Base-by-base conservation (phyloP, 2,329 filamentous ascomycete genomes). In the Monilinia fructigena region DNA sequence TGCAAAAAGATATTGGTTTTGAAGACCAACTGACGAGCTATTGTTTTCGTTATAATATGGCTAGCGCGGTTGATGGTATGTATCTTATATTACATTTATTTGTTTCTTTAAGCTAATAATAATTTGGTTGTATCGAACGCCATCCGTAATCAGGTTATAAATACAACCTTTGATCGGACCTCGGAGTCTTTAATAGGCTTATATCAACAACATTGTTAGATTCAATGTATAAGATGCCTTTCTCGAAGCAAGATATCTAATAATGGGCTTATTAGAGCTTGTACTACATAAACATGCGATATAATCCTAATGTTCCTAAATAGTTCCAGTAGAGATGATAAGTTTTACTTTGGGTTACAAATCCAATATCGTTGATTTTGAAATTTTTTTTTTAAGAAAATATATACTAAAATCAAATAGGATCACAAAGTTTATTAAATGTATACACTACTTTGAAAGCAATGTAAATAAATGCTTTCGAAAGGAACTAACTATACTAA, bases 221-320 rank as follows among this genome's bases (percentile, higher is more conserved):
- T 72, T 71, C 26, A 73, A 72, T 69, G 53, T 69, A 28, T 50
- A 72, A 62, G 66, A 72, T 52, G 66, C 53, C 7, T 72, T 62
- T 54, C 68, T 71, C 61, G 62, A 72, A 72, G 68, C n/a, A 56
- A 71, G 31, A 63, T 71, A 23, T 63, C 64, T 60, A 52, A 72
- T 58, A 53, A 73, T 63, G 65, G 71, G 26, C 66, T 73, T 4
- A 71, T 67, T 23, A 66, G 69, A 38, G 70, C 68, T 40, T 71
- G 72, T 48, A 70, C 67, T 60, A 72, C 45, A 73, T 72, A 55
- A 73, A 68, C 53, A 69, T 72, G 66, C 66, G 65, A 35, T 72
- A 55, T 59, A 70, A 72, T 56, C 68, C 68, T 18, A 61, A 68
- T 42, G 66, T 59, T 65, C 66, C 67, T 31, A 69, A 68, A 58